Base-by-base conservation (phyloP, 805 yeast genomes). In the Teunomyces tritomae region DNA sequence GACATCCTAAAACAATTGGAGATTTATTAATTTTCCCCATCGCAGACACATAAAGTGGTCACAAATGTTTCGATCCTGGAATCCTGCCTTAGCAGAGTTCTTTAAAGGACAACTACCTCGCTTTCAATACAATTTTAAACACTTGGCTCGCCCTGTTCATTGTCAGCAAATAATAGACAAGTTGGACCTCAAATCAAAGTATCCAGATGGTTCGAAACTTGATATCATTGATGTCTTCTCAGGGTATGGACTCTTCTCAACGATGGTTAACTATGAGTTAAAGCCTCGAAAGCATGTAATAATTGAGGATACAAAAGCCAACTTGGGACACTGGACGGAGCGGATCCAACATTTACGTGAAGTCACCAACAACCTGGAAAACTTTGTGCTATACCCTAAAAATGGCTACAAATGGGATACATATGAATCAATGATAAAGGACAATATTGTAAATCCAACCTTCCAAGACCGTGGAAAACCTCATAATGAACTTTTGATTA, bases 401-500 rank as follows among this genome's bases (percentile, higher is more conserved):
- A 84, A 84, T 57, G 91, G 94, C 3, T 86, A 77, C 60, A 66
- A 78, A 11, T 89, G 96, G 96, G 64, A 65, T 3, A 72, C 89
- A 0, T 89, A 76, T 57, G 61, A 67, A 3, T 63, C 71, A 0
- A 49, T 85, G n/a, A 68, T 81, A 7, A 57, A 71, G 3, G 74
- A 76, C 6, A 78, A 78, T 28, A 47, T 70, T 4, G 59, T 86
- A 1, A 42, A 49, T 9, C 71, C 73, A 0, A 14, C 47, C 1
- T 20, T 52, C 4, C 55, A 63, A 45, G 49, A 65, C 2, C 48
- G 77, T 36, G 69, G 67, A 52, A 62, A 68, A 13, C 61, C 83
- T 14, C 81, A 85, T 62, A 69, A 78, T 47, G 76, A 76, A 47
- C 70, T 87, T 24, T 64, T 87, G 29, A 70, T 82, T 28, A 67